phyloP scores from a whole-genome alignment of 345 rosid species.

The Cardamine chenopodiifolia region DNA sequence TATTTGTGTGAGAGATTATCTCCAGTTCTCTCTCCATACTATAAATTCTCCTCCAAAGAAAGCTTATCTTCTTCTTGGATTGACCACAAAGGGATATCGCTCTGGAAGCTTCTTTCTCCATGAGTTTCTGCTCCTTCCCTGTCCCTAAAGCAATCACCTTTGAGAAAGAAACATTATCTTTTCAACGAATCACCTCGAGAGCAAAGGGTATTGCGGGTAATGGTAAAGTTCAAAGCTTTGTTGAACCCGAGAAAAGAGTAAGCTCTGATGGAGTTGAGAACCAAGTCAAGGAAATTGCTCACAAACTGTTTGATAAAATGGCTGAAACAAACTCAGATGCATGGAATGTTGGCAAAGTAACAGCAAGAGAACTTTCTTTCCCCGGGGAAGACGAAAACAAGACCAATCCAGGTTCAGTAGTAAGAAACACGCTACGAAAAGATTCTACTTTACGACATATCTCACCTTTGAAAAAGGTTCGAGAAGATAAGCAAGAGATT shows the following conservation, averaged over 20 bases:
- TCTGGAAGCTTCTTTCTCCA: constrained; percentile 32
- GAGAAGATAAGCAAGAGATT: not conserved
- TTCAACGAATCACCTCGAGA: not conserved
- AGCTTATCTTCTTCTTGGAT: constrained; percentile 35
- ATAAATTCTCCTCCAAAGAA: constrained; percentile 28
- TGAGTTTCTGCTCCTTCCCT: constrained; percentile 37
- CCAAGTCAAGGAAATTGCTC: constrained; percentile 18
- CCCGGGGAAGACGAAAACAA: not conserved
- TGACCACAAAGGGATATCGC: constrained; percentile 20
- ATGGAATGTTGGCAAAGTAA: not conserved
- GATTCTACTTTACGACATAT: not conserved
- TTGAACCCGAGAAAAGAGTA: not conserved
- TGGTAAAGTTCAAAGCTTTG: constrained; percentile 26
- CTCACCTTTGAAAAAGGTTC: constrained; percentile 11
- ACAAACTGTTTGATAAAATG: not conserved
- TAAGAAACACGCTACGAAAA: not conserved
- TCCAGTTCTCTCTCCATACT: constrained; percentile 22
- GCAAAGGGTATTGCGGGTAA: constrained; percentile 12
- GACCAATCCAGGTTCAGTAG: constrained; percentile 1
- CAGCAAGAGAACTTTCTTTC: not conserved
- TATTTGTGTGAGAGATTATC: constrained; percentile 18
- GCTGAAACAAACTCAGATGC: constrained; percentile 15
- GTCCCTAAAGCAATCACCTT: constrained; percentile 10
- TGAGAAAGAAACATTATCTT: constrained; percentile 27
- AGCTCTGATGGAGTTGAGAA: constrained; percentile 3